Evolutionary conservation across 177 flowering plant genomes (phyloP).

Genomic region (Vitis hybrid): DNA sequence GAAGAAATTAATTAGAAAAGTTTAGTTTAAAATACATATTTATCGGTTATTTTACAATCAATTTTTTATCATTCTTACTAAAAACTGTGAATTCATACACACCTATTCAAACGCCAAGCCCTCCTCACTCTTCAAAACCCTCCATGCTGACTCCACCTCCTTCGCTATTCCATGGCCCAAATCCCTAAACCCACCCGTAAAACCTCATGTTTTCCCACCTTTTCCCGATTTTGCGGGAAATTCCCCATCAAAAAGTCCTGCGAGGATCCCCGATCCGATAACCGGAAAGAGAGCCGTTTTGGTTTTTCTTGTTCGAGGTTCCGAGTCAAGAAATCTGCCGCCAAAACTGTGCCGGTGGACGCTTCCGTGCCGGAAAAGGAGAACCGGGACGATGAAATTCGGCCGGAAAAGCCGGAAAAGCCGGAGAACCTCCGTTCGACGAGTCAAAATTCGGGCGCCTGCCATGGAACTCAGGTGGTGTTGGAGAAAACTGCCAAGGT

Average conservation of each 20-base stretch:
- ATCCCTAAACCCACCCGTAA: constrained; percentile 6
- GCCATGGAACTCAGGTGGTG: neutral
- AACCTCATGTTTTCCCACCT: constrained; percentile 17
- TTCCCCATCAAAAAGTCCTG: neutral
- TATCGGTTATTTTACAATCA: neutral
- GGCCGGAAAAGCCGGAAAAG: neutral
- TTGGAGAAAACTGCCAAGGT: constrained; percentile 5
- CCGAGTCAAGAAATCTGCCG: constrained; percentile 15
- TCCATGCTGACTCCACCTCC: constrained; percentile 15
- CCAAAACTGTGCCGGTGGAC: constrained; percentile 34
- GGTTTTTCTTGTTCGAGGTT: constrained; percentile 17
- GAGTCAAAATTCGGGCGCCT: neutral
- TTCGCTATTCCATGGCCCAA: constrained; percentile 15
- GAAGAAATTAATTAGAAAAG: too few species aligned
- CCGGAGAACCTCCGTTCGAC: neutral
- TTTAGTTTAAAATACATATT: neutral
- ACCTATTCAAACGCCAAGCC: neutral
- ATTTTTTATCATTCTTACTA: neutral
- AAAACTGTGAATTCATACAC: neutral
- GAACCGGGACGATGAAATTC: neutral
- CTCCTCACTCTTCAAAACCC: neutral
- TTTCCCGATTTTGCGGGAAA: constrained; percentile 22
- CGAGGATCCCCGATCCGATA: neutral
- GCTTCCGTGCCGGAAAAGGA: neutral
- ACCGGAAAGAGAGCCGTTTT: neutral